These are phyloP conservation scores for Letharia columbiana DNA, from an alignment of 495 filamentous ascomycete genomes.

Conservation along the genomic window DNA sequence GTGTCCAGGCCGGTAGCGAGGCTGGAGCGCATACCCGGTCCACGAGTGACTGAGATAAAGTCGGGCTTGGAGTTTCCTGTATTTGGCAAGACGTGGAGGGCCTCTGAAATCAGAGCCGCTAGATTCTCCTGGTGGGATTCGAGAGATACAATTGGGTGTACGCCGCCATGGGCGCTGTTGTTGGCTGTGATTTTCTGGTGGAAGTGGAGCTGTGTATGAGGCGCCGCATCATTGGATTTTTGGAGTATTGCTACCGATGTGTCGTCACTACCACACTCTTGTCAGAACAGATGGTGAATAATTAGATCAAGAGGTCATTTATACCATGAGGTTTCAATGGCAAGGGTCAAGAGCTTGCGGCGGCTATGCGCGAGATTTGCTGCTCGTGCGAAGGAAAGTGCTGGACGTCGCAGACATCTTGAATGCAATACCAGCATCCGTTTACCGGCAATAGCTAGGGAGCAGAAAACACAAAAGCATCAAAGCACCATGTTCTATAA, in stretches of 20 bases:
- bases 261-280: conserved; percentile 57
- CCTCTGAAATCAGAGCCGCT: conserved; percentile 54
- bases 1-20: conserved; percentile 69
- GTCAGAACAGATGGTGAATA: conserved; percentile 13
- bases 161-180: conserved; percentile 58
- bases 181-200: conserved; percentile 76
- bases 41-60: conserved; percentile 77
- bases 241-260: conserved; percentile 82
- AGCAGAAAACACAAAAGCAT: neutral
- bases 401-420: conserved; percentile 7
- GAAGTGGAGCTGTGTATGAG: conserved; percentile 52
- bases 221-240: conserved; percentile 33
- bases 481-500: neutral
- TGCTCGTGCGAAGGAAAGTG: neutral
- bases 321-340: conserved; percentile 87
- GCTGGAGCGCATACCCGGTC: conserved; percentile 76
- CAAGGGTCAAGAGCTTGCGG: conserved; percentile 59
- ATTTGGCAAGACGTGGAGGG: conserved; percentile 47
- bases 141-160: conserved; percentile 68
- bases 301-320: conserved; percentile 7
- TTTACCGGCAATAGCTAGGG: neutral
- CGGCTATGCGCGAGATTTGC: conserved; percentile 12
- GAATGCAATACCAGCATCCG: conserved; percentile 10
- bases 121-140: conserved; percentile 63
- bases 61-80: conserved; percentile 47